Percentiles rank a stretch among this genome's conserved stretches.
These are phyloP conservation scores for Porphyra umbilicalis DNA, from an alignment of 31 red algal species.

Conservation along the genomic window DNA sequence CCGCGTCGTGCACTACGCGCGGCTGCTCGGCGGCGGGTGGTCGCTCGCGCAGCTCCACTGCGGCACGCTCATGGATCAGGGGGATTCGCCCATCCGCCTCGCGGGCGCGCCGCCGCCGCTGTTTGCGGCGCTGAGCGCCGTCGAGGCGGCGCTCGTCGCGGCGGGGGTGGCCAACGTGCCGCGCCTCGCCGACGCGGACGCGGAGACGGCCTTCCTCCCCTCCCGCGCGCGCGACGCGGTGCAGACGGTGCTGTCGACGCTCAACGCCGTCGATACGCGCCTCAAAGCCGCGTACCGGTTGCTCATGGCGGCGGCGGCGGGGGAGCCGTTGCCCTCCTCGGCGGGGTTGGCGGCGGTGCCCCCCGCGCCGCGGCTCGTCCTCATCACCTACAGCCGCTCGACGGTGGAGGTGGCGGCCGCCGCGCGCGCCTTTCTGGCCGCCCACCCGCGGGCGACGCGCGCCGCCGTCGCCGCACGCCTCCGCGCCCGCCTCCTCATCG, in stretches of 20 bases:
- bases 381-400: slow-evolving; percentile 31
- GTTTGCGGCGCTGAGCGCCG: background rate
- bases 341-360: background rate
- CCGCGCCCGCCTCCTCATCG: slow-evolving; percentile 13
- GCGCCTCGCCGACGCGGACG: background rate
- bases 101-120: background rate
- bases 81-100: background rate
- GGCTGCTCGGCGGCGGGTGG: slow-evolving; percentile 4
- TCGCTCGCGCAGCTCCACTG: slow-evolving; percentile 28
- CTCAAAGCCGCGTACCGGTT: slow-evolving; percentile 7
- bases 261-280: slow-evolving; percentile 31
- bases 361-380: slow-evolving; percentile 8
- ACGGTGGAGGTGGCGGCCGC: slow-evolving; percentile 33
- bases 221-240: slow-evolving; percentile 17
- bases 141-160: background rate
- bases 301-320: background rate
- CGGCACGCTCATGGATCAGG: slow-evolving; percentile 40
- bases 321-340: too few species aligned
- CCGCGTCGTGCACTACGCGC: slow-evolving; percentile 25
- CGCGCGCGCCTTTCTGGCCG: background rate
- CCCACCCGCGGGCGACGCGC: background rate
- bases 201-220: background rate
- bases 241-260: slow-evolving; percentile 14
- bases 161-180: background rate
- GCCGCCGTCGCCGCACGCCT: slow-evolving; percentile 1